A percentile compares a stretch with the other conserved stretches of the same genome.
These are phyloP conservation scores for Ceratobasidium sp. DNA, from an alignment of 1,284 basidiomycete species.

Conservation along the genomic window DNA sequence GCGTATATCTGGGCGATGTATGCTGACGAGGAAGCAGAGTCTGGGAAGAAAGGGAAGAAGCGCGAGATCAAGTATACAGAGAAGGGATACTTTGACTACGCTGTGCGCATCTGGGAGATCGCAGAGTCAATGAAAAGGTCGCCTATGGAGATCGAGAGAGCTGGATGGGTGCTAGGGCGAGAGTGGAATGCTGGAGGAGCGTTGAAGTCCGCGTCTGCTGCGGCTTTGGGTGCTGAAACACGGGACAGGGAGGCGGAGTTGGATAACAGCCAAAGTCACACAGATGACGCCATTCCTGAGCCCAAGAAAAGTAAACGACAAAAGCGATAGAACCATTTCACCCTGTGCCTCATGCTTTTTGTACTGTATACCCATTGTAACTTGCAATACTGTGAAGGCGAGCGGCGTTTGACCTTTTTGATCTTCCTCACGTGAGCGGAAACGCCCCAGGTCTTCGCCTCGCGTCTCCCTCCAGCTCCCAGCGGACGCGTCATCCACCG, in stretches of 20 bases:
- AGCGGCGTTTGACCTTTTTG: too few species aligned
- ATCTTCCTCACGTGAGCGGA: conserved; percentile 24
- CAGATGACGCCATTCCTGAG: not conserved
- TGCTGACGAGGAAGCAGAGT: conserved; percentile 18
- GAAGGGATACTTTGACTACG: conserved; percentile 32
- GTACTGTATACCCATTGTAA: not conserved
- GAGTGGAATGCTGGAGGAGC: conserved; percentile 15
- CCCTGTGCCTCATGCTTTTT: not conserved
- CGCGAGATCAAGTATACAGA: conserved; percentile 38
- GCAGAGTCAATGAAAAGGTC: not conserved
- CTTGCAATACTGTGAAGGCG: not conserved
- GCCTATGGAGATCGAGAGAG: conserved; percentile 14
- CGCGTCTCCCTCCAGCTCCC: conserved; percentile 4
- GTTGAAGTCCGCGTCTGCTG: not conserved
- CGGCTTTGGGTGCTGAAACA: not conserved
- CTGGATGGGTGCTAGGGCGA: conserved; percentile 27
- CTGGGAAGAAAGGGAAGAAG: conserved; percentile 12
- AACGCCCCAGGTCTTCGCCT: conserved; percentile 22
- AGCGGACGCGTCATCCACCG: conserved; percentile 20
- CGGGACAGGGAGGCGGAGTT: not conserved
- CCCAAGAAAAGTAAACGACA: conserved; percentile 12
- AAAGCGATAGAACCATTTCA: not conserved
- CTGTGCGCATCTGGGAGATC: conserved; percentile 23
- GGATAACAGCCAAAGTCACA: too few species aligned
- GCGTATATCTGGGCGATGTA: conserved; percentile 40